Conservation (phyloP, 2,329 filamentous ascomycete genomes). For the Alternaria viburni region DNA sequence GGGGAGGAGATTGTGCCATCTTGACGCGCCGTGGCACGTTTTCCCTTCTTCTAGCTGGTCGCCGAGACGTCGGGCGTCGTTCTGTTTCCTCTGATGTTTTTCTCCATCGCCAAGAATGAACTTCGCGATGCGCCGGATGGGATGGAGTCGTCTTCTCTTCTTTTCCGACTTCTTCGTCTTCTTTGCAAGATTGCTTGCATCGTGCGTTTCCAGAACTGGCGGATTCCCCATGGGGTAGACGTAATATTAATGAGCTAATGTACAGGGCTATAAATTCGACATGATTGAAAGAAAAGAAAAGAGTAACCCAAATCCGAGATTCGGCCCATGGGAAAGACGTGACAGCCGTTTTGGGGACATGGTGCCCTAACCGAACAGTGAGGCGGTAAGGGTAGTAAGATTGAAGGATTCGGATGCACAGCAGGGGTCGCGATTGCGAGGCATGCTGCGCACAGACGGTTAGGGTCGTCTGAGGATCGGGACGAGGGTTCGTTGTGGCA, state of each 20-base stretch:
- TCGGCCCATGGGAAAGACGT: slow-evolving; percentile 2
- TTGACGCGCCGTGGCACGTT: slow-evolving; percentile 15
- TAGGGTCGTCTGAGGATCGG: slow-evolving; percentile 2
- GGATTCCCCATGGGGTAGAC: slow-evolving; percentile 12
- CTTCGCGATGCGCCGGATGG: slow-evolving; percentile 9
- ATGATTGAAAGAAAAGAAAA: slow-evolving; percentile 1
- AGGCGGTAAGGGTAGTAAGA: slow-evolving; percentile 13
- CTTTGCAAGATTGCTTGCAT: background rate
- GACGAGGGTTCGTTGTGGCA: slow-evolving; percentile 4
- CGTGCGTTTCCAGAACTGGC: slow-evolving; percentile 1
- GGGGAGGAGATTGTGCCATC: slow-evolving; percentile 18
- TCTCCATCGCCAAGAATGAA: slow-evolving; percentile 4
- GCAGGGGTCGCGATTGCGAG: slow-evolving; percentile 5
- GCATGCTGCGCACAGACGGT: slow-evolving; percentile 7
- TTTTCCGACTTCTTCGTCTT: background rate
- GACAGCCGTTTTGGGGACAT: slow-evolving; percentile 7
- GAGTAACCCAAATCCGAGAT: slow-evolving; percentile 1
- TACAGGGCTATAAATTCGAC: background rate
- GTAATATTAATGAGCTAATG: background rate
- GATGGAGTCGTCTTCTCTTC: slow-evolving; percentile 12
- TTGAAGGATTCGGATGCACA: slow-evolving; percentile 8
- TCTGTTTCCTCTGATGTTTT: background rate
- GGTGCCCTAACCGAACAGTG: background rate
- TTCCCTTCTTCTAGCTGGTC: background rate
- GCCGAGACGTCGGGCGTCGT: background rate